Percentiles rank a stretch among this genome's conserved stretches.
phyloP scores from a whole-genome alignment of 2,329 filamentous ascomycete genomes.

The Cladophialophora psammophila region DNA sequence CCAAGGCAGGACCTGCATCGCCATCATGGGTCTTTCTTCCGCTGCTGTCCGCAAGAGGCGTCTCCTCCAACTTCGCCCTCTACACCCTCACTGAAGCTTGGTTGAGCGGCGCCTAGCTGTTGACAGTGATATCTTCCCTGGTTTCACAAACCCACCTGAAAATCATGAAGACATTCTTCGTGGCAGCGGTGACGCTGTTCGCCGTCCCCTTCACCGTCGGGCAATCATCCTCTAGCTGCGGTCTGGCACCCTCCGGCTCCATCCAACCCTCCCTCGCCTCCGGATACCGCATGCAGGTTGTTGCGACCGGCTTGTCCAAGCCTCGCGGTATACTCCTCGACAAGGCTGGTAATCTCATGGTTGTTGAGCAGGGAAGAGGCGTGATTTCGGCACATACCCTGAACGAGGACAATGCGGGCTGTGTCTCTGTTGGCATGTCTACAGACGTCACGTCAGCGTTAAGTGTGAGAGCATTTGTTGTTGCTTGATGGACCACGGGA shows the following conservation, averaged over 20 bases:
- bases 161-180: constrained; percentile 8
- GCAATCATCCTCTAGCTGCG: constrained; percentile 36
- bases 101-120: not conserved
- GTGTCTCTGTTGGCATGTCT: constrained; percentile 39
- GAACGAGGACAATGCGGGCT: constrained; percentile 45
- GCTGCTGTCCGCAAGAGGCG: not conserved
- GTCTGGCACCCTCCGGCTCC: constrained; percentile 37
- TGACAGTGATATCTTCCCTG: not conserved
- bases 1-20: not conserved
- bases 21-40: not conserved
- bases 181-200: constrained; percentile 4
- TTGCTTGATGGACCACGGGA: not conserved
- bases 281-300: constrained; percentile 49
- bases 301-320: constrained; percentile 54
- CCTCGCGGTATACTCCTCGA: constrained; percentile 60
- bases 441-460: constrained; percentile 31
- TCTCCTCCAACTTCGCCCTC: not conserved
- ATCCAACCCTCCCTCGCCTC: constrained; percentile 41
- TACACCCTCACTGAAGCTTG: not conserved
- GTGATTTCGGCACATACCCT: constrained; percentile 49
- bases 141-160: not conserved
- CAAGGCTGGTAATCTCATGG: constrained; percentile 56
- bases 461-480: constrained; percentile 27
- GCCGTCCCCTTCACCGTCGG: constrained; percentile 19
- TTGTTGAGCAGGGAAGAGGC: constrained; percentile 53